Percentiles rank a stretch among this genome's conserved stretches.
Evolutionary conservation across 495 filamentous ascomycete genomes (phyloP).

Genomic region (Penicillium malachiteum): DNA sequence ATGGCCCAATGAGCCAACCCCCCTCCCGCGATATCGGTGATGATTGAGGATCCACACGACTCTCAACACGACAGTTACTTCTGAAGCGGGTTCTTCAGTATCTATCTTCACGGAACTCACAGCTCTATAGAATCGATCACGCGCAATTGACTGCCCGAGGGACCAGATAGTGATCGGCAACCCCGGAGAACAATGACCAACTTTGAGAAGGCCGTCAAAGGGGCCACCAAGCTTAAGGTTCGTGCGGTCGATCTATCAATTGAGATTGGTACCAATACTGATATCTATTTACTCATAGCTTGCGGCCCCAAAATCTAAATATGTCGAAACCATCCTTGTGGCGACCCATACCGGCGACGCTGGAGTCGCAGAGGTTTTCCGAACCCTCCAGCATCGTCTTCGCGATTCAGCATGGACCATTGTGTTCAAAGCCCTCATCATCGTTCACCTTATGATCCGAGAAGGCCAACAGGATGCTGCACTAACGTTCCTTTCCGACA

Average conservation of each 20-base stretch:
- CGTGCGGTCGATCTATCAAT: constrained; percentile 19
- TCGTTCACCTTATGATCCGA: constrained; percentile 94
- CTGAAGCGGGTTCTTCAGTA: constrained; percentile 24
- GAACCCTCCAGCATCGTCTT: constrained; percentile 81
- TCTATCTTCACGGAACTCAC: neutral
- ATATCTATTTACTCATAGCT: constrained; percentile 52
- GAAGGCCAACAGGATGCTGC: constrained; percentile 91
- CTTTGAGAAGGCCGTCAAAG: constrained; percentile 92
- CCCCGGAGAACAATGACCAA: constrained; percentile 61
- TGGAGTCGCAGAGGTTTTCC: constrained; percentile 93
- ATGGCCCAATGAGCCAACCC: constrained; percentile 38
- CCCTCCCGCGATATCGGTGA: constrained; percentile 21
- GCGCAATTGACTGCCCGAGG: constrained; percentile 1
- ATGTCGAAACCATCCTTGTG: constrained; percentile 96
- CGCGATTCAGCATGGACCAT: constrained; percentile 97
- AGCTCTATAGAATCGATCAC: neutral
- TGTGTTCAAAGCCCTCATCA: constrained; percentile 94
- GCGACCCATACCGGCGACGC: constrained; percentile 94
- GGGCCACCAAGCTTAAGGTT: constrained; percentile 92
- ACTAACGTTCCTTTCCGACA: constrained; percentile 77
- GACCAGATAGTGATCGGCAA: constrained; percentile 8
- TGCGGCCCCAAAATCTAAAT: constrained; percentile 97
- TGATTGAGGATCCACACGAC: constrained; percentile 26
- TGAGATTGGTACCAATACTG: constrained; percentile 1
- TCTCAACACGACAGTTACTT: constrained; percentile 22